phyloP scores from a whole-genome alignment of 176 grass and related monocot species.

The Aegilops tauschii region DNA sequence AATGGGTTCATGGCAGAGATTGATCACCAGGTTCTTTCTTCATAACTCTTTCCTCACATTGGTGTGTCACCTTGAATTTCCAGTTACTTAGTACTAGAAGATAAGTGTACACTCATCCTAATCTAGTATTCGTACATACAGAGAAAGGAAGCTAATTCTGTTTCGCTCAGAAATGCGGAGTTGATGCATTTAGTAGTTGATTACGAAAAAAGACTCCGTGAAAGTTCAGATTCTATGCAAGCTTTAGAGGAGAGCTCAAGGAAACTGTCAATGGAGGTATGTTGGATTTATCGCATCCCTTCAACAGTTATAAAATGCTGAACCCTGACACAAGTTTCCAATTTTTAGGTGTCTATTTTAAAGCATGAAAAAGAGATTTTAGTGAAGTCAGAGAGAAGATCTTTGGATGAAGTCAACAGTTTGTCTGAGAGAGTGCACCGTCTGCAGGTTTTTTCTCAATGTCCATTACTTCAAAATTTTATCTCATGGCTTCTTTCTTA shows the following conservation, averaged over 20 bases:
- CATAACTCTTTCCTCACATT: constrained; percentile 1
- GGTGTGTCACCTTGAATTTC: background rate
- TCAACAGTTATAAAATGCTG: background rate
- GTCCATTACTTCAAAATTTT: background rate
- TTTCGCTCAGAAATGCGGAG: constrained; percentile 83
- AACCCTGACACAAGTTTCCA: constrained; percentile 7
- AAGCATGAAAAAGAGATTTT: constrained; percentile 84
- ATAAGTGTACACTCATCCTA: constrained; percentile 11
- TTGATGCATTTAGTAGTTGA: constrained; percentile 80
- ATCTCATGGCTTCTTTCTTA: background rate
- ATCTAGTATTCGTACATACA: constrained; percentile 33
- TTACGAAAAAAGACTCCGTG: constrained; percentile 74
- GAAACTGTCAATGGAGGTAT: constrained; percentile 82
- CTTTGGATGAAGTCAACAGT: constrained; percentile 65
- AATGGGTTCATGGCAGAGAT: constrained; percentile 73
- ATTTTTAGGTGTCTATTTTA: constrained; percentile 66
- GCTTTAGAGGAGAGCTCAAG: constrained; percentile 67
- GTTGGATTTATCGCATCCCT: background rate
- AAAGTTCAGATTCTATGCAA: constrained; percentile 79
- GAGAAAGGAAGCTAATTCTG: constrained; percentile 89
- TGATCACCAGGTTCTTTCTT: constrained; percentile 74
- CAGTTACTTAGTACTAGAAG: background rate
- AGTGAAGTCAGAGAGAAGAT: constrained; percentile 69
- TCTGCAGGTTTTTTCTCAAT: constrained; percentile 55
- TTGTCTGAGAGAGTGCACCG: constrained; percentile 76